Evolutionary conservation across 805 yeast genomes (phyloP), one percentile per base, ranked within the genome.

Genomic region (Schwanniomyces sp.): DNA sequence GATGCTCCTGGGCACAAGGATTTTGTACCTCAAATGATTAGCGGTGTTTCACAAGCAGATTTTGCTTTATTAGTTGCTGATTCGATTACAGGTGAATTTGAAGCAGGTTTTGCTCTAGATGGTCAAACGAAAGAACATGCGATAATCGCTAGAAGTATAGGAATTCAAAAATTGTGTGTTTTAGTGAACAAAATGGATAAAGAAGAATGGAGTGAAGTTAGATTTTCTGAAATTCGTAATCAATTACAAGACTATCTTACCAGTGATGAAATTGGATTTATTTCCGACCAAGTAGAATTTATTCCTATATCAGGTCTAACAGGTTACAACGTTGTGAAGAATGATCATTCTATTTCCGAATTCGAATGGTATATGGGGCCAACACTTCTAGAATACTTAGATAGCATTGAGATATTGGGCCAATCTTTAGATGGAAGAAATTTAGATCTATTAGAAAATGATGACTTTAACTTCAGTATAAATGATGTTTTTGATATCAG

Each of bases 1-100:
- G 95, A 88, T 67, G 91, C 95, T 0, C 95, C 95, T 0, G 95
- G 95, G 0, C 95, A 88, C 64, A 75, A 77, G 50, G 94, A 88
- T 58, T 88, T 85, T 63, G 87, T 88, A 28, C 95, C 95, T 4
- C 88, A 86, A 56, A 86, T 88, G 90, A 86, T 88, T 54, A 86
- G 88, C 26, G 95, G 95, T 26, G 86, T 88, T 1, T 69, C 86
- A 2, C 91, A 86, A 57, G 91, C 94, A 0, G 94, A 88, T 57
- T 63, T 84, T 38, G 91, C 91, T 0, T 70, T 88, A 14, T 70
- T 87, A 34, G 88, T 88, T 9, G 81, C 88, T 16, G 95, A 88
- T 61, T 63, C 88, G 2, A 72, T 76, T 36, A 70, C 73, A 1
- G 82, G 85, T 34, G 90, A 87, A 17, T 87, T 86, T 58, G 91